Conservation (phyloP, 208 protist genomes). For the Herpetomonas samuelpessoai region DNA sequence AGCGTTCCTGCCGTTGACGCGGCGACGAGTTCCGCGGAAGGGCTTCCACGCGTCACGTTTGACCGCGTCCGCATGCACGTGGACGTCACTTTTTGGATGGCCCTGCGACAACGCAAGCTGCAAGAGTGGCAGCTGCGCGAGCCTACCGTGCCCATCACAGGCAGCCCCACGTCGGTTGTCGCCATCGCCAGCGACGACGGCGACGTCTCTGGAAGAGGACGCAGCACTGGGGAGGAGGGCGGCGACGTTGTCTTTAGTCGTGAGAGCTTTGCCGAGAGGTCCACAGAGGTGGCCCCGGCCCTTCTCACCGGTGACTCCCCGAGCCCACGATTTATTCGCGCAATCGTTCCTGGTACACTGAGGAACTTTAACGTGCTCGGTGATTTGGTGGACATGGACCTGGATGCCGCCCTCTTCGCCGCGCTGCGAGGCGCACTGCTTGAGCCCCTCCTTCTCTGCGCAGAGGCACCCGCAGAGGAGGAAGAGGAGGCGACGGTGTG, state of each 20-base stretch:
- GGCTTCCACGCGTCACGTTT: constrained; percentile 21
- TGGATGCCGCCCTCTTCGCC: constrained; percentile 14
- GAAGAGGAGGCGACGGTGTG: constrained; percentile 14
- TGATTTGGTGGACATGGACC: constrained; percentile 12
- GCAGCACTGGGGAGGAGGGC: neutral
- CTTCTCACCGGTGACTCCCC: neutral
- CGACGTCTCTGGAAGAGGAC: constrained; percentile 32
- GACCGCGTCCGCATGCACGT: constrained; percentile 36
- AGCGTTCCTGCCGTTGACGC: neutral
- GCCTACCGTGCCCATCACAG: constrained; percentile 25
- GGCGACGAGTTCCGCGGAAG: neutral
- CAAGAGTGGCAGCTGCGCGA: constrained; percentile 52
- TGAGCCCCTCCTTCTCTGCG: constrained; percentile 18
- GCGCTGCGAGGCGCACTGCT: constrained; percentile 21
- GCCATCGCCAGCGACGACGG: constrained; percentile 24
- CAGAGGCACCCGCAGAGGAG: constrained; percentile 9
- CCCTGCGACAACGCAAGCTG: constrained; percentile 49
- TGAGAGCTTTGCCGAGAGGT: neutral
- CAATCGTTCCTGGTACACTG: constrained; percentile 17
- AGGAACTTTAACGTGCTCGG: constrained; percentile 39
- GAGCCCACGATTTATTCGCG: constrained; percentile 6
- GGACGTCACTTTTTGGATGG: constrained; percentile 62
- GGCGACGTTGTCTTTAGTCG: neutral
- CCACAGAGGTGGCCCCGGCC: neutral
- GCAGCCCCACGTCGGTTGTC: constrained; percentile 19